Base-by-base conservation (phyloP, 2,329 filamentous ascomycete species). In the Verticillium zaregamsianum region DNA sequence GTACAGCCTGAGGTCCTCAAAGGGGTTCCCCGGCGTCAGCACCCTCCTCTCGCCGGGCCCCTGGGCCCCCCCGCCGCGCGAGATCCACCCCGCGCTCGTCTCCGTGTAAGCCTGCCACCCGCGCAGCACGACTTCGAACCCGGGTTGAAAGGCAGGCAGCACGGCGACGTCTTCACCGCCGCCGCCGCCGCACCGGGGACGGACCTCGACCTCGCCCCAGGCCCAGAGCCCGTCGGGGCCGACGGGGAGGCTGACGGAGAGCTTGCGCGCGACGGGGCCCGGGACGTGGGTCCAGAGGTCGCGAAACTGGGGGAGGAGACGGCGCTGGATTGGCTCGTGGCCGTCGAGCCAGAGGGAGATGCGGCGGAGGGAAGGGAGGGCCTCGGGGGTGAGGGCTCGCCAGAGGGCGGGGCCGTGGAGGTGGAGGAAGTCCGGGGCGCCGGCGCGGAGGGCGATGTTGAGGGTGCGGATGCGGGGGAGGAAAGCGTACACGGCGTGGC, bases 271-370 rank as follows among this genome's bases (percentile, higher is more conserved):
- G 23, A 65, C 14, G 45, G 49, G 20, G 3, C 20, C 12, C 1
- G 61, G 64, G 1, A 64, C 9, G 33, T 4, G 4, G 12, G 15
- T 17, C 39, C 55, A 61, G n/a, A 65, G 37, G 11, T 59, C 63
- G 32, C 64, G 64, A 40, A 60, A 64, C 55, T 65, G 63, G 57
- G 63, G 49, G 59, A 65, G 61, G 45, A 65, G 58, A 28, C 64
- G 64, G 8, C 64, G 63, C 0, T 63, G 62, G 37, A 64, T 39
- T 15, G 64, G 64, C 11, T 61, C 62, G 54, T 64, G 60, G 61
- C 63, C 64, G 55, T 65, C 64, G 39, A 65, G 62, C 64, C 64
- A 65, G 28, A 65, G 57, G 59, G 60, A 61, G 4, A 64, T 32
- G 5, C 55, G 45, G n/a, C 45, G 40, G 1, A 54, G 32, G 25